Conservation (phyloP, 306 rosid genomes). For the Gastrolobium bilobum region DNA sequence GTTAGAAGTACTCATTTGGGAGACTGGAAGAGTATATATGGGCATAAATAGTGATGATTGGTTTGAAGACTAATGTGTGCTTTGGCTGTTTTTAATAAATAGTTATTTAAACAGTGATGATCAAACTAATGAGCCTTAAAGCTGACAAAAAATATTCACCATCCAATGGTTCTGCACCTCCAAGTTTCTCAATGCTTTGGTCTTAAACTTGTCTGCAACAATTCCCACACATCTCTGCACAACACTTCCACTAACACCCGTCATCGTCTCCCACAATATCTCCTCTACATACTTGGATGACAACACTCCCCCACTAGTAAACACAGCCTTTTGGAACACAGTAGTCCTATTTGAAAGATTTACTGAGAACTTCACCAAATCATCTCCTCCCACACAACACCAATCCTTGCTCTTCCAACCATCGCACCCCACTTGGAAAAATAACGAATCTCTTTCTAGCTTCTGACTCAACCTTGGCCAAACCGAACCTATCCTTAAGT, state of each 20-base stretch:
- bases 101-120: too few relatives aligned
- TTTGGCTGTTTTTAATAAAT: too few relatives aligned
- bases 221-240: conserved; percentile 80
- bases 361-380: conserved; percentile 68
- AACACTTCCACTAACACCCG: conserved; percentile 62
- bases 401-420: conserved; percentile 71
- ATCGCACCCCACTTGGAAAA: conserved; percentile 77
- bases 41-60: too few relatives aligned
- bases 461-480: conserved; percentile 70
- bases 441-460: conserved; percentile 76
- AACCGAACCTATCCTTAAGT: conserved; percentile 75
- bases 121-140: conserved; percentile 80
- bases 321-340: conserved; percentile 70
- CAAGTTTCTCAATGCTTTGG: conserved; percentile 82
- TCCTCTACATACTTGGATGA: conserved; percentile 82
- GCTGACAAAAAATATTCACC: conserved; percentile 87
- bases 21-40: too few relatives aligned
- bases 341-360: conserved; percentile 83
- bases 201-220: conserved; percentile 80
- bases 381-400: conserved; percentile 65
- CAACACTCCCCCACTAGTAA: conserved; percentile 61
- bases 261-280: conserved; percentile 71
- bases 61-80: too few relatives aligned
- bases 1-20: too few relatives aligned
- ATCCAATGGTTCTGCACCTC: conserved; percentile 88